Base-by-base conservation (phyloP, 768 basidiomycete genomes). In the Rhodotorula graminis region DNA sequence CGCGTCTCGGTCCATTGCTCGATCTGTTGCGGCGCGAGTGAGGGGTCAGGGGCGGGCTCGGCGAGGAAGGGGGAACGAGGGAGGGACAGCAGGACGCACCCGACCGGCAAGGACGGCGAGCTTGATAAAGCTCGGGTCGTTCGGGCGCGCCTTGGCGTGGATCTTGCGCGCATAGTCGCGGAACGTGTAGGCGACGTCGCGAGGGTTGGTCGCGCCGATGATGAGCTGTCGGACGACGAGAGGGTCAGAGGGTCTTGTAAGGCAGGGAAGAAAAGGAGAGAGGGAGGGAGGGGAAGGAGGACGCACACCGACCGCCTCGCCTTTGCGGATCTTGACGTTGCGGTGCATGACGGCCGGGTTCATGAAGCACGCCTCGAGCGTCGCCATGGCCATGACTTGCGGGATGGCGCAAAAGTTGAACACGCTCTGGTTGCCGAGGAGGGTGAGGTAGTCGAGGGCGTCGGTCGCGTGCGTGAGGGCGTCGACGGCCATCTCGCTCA, bases 401-500 rank as follows among this genome's bases (percentile, higher is more conserved):
- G 95, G 95, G 70, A 98, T 90, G 0, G 95, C 92, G 76, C 91
- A 93, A 82, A 98, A 97, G 80, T 91, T 91, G 85, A 98, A 98
- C 29, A 96, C 88, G 68, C 85, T 90, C 82, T 97, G 94, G 82
- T 91, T 94, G 81, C 87, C 89, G 78, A 97, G 83, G 58, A 96
- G 81, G 53, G 86, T 84, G 75, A 98, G 85, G 81, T 97, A 98
- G 80, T 98, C 95, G 79, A 99, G 83, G 27, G 90, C 85, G 79
- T 95, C 93, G 46, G 86, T 86, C 12, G 89, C 84, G 77, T 99
- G 95, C 44, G 90, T 81, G 52, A 97, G 83, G 27, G 90, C 92
- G 79, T 97, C 91, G 27, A 95, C 82, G 49, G 93, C 82, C 93
- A 97, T 95, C 58, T 87, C 91, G 78, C 88, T 92, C 80, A 92